Conservation (phyloP, 129 eudicot genomes). For the Artemisia annua region DNA sequence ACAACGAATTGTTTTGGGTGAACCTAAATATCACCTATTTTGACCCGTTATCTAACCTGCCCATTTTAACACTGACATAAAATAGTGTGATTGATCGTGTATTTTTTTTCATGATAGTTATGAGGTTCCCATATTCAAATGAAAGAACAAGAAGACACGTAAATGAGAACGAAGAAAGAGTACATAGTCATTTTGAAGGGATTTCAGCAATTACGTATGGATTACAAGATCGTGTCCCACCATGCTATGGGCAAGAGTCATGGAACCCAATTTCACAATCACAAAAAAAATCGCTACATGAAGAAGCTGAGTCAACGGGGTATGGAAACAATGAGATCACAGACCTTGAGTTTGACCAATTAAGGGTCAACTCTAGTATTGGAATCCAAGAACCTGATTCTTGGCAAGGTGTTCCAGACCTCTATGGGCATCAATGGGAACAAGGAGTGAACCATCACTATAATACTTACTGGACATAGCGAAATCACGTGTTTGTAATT, state of each 20-base stretch:
- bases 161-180: constrained; percentile 17
- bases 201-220: not conserved
- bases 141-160: constrained; percentile 7
- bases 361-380: constrained; percentile 2
- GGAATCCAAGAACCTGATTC: constrained; percentile 14
- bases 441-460: constrained; percentile 2
- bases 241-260: constrained; percentile 9
- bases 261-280: constrained; percentile 1
- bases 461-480: constrained; percentile 16
- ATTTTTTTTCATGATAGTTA: not conserved
- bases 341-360: not conserved
- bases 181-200: constrained; percentile 9
- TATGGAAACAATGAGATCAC: not conserved
- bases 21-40: no score
- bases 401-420: constrained; percentile 21
- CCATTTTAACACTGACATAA: not conserved
- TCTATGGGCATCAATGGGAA: constrained; percentile 26
- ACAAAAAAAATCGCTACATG: not conserved
- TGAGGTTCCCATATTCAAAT: not conserved
- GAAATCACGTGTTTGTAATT: constrained; percentile 7
- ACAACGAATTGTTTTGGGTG: no score
- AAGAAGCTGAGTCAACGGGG: constrained; percentile 5
- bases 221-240: constrained; percentile 23
- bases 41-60: no score
- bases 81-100: not conserved